Base-by-base conservation (phyloP, 257 asterid genomes). In the Fraxinus cuspidata region DNA sequence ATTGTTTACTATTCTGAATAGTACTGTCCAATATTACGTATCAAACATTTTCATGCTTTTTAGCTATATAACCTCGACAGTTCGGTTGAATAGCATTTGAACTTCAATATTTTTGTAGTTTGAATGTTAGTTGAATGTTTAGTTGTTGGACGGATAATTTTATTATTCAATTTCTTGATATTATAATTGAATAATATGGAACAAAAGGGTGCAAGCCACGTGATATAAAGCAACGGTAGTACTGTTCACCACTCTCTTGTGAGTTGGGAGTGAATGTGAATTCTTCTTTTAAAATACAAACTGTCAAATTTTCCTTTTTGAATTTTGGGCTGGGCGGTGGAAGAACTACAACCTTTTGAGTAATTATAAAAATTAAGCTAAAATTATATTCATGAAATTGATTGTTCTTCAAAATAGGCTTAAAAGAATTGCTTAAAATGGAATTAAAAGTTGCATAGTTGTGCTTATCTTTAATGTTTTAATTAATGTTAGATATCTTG, bases 131-230 rank as follows among this genome's bases (percentile, higher is more conserved):
- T 2, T 25, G 69, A 63, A 63, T 63, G 69, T 63, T 63, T 63
- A 25, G 35, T 63, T 63, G 69, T 63, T 63, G 34, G 69, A 18
- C n/a, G 35, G 35, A 63, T 63, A 27, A 63, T 63, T 63, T 63
- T 25, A 27, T 23, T 27, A 27, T 63, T 63, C 34, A 63, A 63
- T 63, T 60, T 23, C 67, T 15, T n/a, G 65, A 56, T 56, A 49
- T 49, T 49, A 13, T 19, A 49, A 49, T 49, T 49, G 60, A 49
- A 53, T 53, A 53, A 4, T 19, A 2, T 25, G 34, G 31, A 8
- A 60, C 11, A 11, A 60, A 63, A 63, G 18, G 16, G 69, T 63
- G 69, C 69, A 84, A 64, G 77, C 53, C 88, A 84, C 84, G 88
- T 81, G 88, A 81, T 31, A 28, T 67, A 70, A 69, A 40, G 79